Base-by-base conservation (phyloP, 2,329 filamentous ascomycete genomes). In the Talaromyces piceae region DNA sequence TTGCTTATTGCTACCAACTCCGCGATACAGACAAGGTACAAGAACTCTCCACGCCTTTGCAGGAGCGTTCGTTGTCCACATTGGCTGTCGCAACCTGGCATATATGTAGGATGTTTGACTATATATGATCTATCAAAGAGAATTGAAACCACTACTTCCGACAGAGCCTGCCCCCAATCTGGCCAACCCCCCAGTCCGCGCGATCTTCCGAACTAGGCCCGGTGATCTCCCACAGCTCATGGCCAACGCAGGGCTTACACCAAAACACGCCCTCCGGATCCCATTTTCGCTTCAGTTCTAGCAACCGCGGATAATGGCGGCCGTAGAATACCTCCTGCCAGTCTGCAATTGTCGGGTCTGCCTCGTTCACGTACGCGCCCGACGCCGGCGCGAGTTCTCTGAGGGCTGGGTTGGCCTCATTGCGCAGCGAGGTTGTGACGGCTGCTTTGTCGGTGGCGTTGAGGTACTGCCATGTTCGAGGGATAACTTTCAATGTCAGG, bases 251-350 rank as follows among this genome's bases (percentile, higher is more conserved):
- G 22, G 41, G 26, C 30, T 45, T 27, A 4, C 28, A 43, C 43
- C 43, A 73, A 57, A 73, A 72, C 45, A 72, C 54, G 25, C 63
- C 62, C 0, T 63, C 45, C 7, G 72, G 71, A 56, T 75, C 73
- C 56, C 68, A 74, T 50, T 68, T 68, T 8, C 61, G 54, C 64
- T 75, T 75, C 33, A 75, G 59, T 12, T 55, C 12, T 6, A 63
- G 58, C 18, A 74, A 59, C 2, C 53, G 60, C 1, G 54, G 55
- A 50, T 74, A 75, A 54, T 73, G 74, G 4, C 47, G 53, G 5
- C 73, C 72, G 52, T 71, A 75, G 56, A 73, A 75, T 1, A 64
- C 64, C 20, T 67, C 45, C 59, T 73, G 63, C 58, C 65, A 73
- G 54, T 72, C 59, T 2, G 64, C 65, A 56, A 75, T 68, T 25